These are phyloP conservation scores for Euphorbia peplus DNA, from an alignment of 345 rosid genomes.

Conservation along the genomic window DNA sequence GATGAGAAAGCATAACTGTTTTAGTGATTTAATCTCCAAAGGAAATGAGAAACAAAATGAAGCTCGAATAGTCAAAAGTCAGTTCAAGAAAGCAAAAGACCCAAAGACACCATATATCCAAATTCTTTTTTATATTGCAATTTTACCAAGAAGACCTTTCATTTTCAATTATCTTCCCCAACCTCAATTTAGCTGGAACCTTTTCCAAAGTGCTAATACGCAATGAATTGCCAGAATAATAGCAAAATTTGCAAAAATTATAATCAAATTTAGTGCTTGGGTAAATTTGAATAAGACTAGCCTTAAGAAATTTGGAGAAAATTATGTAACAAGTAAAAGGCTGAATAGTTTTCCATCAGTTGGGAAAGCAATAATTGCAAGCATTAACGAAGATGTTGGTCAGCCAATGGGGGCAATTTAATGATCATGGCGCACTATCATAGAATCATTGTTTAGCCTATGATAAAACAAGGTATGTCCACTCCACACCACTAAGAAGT, in stretches of 20 bases:
- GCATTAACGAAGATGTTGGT: not conserved
- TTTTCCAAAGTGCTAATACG: not conserved
- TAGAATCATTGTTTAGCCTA: not conserved
- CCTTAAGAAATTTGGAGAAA: not conserved
- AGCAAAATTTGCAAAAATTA: no score
- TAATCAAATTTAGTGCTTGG: not conserved
- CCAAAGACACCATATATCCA: not conserved
- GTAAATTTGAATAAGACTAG: not conserved
- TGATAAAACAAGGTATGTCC: not conserved
- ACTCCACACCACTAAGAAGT: not conserved
- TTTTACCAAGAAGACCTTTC: not conserved
- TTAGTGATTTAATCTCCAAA: constrained; percentile 15
- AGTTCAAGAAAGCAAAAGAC: not conserved
- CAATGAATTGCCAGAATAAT: not conserved
- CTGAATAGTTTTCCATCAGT: not conserved
- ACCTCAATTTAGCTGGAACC: not conserved
- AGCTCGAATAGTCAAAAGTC: not conserved
- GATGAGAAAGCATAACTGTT: constrained; percentile 19
- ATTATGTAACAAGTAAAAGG: not conserved
- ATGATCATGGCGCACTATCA: not conserved
- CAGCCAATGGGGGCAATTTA: not conserved
- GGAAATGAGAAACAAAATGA: constrained; percentile 4
- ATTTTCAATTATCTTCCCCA: not conserved
- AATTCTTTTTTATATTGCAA: not conserved
- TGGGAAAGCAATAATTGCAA: not conserved